These are phyloP conservation scores for Daldinia concentrica DNA, from an alignment of 495 filamentous ascomycete species.

Conservation along the genomic window DNA sequence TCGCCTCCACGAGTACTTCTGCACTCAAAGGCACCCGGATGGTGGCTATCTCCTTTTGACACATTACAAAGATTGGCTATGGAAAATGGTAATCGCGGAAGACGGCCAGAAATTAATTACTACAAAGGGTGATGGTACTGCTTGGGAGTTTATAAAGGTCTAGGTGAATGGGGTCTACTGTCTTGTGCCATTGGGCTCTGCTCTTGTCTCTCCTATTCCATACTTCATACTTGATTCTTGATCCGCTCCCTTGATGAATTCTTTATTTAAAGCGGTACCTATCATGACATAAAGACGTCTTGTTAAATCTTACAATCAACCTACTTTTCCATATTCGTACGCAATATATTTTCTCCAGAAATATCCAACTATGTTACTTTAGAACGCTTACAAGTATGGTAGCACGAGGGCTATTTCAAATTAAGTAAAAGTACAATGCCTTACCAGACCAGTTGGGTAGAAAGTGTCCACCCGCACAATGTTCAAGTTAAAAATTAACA, in stretches of 20 bases:
- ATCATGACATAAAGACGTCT: not conserved
- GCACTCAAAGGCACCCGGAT: conserved; percentile 19
- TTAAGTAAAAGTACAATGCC: too few species aligned
- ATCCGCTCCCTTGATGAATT: not conserved
- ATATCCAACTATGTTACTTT: conserved; percentile 53
- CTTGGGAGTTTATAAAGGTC: conserved; percentile 28
- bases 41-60: conserved; percentile 27
- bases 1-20: conserved; percentile 18
- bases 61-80: not conserved
- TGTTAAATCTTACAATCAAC: too few species aligned
- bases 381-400: too few species aligned
- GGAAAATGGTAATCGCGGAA: conserved; percentile 16
- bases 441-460: too few species aligned
- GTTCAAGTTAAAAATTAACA: too few species aligned
- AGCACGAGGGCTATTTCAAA: too few species aligned
- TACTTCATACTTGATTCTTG: not conserved
- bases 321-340: too few species aligned
- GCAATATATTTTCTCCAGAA: conserved; percentile 34
- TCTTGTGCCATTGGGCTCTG: not conserved
- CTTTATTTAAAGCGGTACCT: not conserved
- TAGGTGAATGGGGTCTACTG: not conserved
- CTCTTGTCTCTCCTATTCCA: not conserved
- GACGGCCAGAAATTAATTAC: conserved; percentile 17
- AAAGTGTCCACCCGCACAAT: too few species aligned
- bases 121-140: conserved; percentile 11